Conservation (phyloP, 345 rosid genomes). For the Syzygium grande region DNA sequence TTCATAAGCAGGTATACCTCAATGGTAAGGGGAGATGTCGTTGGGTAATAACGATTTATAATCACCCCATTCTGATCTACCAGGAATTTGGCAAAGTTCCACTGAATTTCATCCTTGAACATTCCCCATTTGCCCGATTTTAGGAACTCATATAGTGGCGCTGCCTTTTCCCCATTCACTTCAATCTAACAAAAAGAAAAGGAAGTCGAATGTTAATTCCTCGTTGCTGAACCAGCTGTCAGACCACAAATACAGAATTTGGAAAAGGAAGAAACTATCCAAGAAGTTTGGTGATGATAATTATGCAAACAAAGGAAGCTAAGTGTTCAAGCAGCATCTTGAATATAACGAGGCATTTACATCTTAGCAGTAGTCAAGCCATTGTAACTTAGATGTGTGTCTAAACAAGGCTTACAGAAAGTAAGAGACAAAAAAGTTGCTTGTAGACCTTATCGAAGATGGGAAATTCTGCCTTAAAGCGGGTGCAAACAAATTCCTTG, state of each 20-base stretch:
- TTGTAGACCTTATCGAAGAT: constrained; percentile 61
- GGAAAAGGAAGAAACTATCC: background rate
- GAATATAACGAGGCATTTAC: background rate
- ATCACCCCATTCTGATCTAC: constrained; percentile 71
- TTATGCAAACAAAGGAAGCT: background rate
- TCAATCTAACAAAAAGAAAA: constrained; percentile 43
- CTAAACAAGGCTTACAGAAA: background rate
- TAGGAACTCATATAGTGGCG: constrained; percentile 66
- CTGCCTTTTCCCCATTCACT: constrained; percentile 70
- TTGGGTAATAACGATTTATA: constrained; percentile 74
- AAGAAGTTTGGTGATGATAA: background rate
- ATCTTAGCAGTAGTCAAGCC: background rate
- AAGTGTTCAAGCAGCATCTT: background rate
- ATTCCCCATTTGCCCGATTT: constrained; percentile 86
- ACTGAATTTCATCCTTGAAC: constrained; percentile 75
- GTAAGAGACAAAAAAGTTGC: background rate
- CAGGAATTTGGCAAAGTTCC: constrained; percentile 93
- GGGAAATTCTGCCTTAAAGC: constrained; percentile 79
- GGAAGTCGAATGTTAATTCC: background rate
- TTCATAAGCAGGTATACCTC: constrained; percentile 37
- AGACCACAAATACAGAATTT: background rate
- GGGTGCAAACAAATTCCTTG: constrained; percentile 57
- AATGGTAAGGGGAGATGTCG: constrained; percentile 70
- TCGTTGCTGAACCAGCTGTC: background rate
- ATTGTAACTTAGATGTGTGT: background rate